These are phyloP conservation scores for Geranium incanum DNA, from an alignment of 441 rosid species.

Conservation along the genomic window DNA sequence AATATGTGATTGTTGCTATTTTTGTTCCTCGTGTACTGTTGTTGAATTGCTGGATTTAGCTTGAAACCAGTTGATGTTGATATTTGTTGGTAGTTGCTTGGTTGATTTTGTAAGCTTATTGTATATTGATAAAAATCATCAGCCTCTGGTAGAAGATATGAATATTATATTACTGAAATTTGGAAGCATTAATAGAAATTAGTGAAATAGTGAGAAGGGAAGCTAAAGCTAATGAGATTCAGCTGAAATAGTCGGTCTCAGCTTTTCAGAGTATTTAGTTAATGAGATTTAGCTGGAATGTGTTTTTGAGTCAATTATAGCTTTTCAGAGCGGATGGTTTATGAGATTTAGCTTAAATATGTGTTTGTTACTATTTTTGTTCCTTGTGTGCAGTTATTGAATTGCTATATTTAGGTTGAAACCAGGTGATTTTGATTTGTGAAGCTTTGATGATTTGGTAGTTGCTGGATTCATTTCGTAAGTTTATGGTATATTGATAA, in stretches of 20 bases:
- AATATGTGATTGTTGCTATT: background rate
- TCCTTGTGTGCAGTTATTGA: too few species aligned
- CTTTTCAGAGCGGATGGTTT: too few species aligned
- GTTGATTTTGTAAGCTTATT: background rate
- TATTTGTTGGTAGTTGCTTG: background rate
- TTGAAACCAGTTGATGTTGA: background rate
- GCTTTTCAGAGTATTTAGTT: too few species aligned
- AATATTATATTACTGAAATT: background rate
- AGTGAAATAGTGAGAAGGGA: background rate
- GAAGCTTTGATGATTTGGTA: background rate
- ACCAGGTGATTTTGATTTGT: background rate
- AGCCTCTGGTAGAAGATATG: background rate
- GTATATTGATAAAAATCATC: background rate
- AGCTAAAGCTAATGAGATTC: background rate
- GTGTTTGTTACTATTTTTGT: too few species aligned
- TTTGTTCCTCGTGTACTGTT: background rate
- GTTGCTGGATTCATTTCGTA: background rate
- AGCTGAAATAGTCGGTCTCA: too few species aligned
- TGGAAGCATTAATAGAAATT: background rate
- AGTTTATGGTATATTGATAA: background rate
- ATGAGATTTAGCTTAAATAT: too few species aligned
- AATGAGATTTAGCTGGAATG: too few species aligned
- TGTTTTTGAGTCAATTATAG: too few species aligned
- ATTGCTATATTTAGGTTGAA: background rate
- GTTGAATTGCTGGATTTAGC: background rate